Conservation (phyloP, 441 rosid genomes). For the Euphorbia schlechtendalii region DNA sequence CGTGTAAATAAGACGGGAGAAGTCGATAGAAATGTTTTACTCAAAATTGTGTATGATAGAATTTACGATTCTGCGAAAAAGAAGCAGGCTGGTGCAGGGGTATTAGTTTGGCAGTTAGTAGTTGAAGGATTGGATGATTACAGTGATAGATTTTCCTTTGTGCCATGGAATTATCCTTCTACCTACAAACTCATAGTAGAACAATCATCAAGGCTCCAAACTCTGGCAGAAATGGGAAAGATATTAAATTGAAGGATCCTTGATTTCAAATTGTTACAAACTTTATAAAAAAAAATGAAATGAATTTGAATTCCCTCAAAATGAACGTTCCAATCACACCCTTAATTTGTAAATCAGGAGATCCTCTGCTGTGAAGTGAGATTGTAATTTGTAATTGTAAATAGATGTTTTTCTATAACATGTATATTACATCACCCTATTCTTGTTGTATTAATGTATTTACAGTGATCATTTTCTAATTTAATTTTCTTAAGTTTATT, state of each 20-base stretch:
- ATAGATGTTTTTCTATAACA: neutral
- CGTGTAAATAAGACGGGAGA: slow-evolving; percentile 16
- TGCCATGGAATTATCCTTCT: slow-evolving; percentile 35
- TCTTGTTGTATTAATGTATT: slow-evolving; percentile 3
- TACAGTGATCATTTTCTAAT: neutral
- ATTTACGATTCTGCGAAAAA: slow-evolving; percentile 37
- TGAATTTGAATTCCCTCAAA: too few species aligned
- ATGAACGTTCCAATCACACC: too few species aligned
- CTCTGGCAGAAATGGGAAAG: neutral
- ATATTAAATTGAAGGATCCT: slow-evolving; percentile 6
- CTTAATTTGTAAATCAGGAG: too few species aligned
- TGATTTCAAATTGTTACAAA: slow-evolving; percentile 10
- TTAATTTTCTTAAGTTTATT: neutral
- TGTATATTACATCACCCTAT: neutral
- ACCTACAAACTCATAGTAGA: slow-evolving; percentile 28
- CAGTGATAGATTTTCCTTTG: slow-evolving; percentile 29
- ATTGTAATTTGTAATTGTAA: neutral
- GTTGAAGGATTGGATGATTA: slow-evolving; percentile 35
- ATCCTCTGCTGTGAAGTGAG: slow-evolving; percentile 1
- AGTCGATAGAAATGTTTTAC: slow-evolving; percentile 26
- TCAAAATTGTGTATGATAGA: slow-evolving; percentile 29
- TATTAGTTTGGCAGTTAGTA: slow-evolving; percentile 42
- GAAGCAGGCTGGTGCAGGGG: slow-evolving; percentile 39
- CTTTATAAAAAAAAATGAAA: too few species aligned
- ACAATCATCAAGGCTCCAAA: slow-evolving; percentile 35